These are phyloP conservation scores for Laguncularia racemosa DNA, from an alignment of 345 rosid genomes.

Conservation along the genomic window DNA sequence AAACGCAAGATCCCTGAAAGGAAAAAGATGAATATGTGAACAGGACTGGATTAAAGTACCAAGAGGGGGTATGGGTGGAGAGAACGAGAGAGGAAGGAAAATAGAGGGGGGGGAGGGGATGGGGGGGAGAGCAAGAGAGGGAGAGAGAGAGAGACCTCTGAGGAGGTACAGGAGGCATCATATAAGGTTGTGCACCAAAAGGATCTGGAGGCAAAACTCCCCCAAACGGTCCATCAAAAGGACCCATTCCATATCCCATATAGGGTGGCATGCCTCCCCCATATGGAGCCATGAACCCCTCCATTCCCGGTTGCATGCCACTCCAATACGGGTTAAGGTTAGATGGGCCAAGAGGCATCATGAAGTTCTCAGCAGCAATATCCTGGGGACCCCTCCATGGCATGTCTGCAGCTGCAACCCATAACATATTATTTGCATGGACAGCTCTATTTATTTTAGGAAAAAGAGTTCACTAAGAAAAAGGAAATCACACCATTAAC, in stretches of 20 bases:
- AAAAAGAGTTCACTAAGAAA: constrained; percentile 2
- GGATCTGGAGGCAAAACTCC: constrained; percentile 59
- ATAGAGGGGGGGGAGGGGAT: no score
- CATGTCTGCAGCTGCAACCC: constrained; percentile 32
- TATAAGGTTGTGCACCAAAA: constrained; percentile 43
- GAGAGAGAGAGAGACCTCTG: constrained; percentile 32
- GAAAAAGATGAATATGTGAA: neutral
- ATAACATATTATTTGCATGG: neutral
- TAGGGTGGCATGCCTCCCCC: constrained; percentile 46
- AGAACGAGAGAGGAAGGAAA: no score
- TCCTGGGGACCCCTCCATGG: constrained; percentile 71
- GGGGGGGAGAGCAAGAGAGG: neutral
- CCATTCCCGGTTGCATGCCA: constrained; percentile 78
- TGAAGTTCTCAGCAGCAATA: constrained; percentile 53
- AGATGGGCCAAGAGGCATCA: constrained; percentile 81
- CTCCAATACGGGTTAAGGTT: constrained; percentile 63
- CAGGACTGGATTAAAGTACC: no score
- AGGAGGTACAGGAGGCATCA: constrained; percentile 62
- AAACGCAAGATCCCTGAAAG: constrained; percentile 67
- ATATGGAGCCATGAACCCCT: constrained; percentile 48
- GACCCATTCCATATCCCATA: constrained; percentile 55
- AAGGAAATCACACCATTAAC: constrained; percentile 34
- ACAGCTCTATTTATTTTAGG: neutral
- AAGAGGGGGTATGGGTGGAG: no score
- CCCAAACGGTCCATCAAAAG: constrained; percentile 53